Conservation (phyloP, 306 rosid species). For the Herpetospermum pedunculosum region DNA sequence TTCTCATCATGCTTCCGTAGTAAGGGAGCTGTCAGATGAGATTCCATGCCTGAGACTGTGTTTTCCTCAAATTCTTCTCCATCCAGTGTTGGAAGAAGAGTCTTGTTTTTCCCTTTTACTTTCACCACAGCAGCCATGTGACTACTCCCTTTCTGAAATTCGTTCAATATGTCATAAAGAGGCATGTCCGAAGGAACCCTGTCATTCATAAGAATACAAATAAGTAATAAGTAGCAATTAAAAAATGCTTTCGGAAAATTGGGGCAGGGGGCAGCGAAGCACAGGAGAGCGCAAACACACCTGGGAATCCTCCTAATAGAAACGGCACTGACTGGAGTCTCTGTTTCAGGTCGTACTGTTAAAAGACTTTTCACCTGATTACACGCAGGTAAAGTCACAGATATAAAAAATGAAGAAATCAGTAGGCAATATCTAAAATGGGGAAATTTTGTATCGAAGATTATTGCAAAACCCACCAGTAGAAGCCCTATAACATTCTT, state of each 20-base stretch:
- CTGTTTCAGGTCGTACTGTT: conserved; percentile 94
- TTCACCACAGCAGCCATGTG: conserved; percentile 99
- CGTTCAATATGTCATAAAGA: conserved; percentile 87
- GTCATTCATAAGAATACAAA: conserved; percentile 8
- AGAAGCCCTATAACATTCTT: conserved; percentile 88
- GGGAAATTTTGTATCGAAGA: not conserved
- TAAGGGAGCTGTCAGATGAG: conserved; percentile 60
- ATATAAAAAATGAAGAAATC: not conserved
- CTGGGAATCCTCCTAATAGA: conserved; percentile 89
- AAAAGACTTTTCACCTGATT: conserved; percentile 90
- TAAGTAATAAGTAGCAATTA: not conserved
- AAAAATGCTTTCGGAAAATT: not conserved
- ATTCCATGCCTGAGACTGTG: conserved; percentile 15
- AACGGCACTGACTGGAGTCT: conserved; percentile 90
- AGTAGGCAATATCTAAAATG: not conserved
- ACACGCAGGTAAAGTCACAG: conserved; percentile 5
- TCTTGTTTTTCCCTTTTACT: conserved; percentile 44
- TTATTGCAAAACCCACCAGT: conserved; percentile 25
- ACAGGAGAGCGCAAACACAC: conserved; percentile 24
- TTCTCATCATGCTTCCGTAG: conserved; percentile 37
- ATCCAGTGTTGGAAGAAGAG: conserved; percentile 23
- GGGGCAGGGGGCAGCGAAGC: not conserved
- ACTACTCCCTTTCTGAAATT: conserved; percentile 96
- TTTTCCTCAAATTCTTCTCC: conserved; percentile 39
- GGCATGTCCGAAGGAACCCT: conserved; percentile 99